Evolutionary conservation across 2,329 filamentous ascomycete species (phyloP).

Genomic region (Fusarium poae): DNA sequence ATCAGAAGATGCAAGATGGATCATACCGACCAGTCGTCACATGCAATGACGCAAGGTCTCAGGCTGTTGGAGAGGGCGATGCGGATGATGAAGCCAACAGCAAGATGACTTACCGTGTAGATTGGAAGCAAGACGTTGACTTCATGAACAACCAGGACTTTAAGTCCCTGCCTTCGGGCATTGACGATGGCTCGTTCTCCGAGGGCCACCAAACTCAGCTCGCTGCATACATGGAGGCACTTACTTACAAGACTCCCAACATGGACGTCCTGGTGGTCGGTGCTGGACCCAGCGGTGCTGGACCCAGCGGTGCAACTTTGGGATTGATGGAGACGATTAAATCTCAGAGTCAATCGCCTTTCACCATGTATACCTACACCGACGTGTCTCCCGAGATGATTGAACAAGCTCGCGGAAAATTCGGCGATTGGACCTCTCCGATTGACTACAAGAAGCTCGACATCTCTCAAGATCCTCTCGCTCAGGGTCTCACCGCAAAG

Average conservation of each 20-base stretch:
- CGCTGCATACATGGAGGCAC: not conserved
- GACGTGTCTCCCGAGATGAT: not conserved
- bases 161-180: not conserved
- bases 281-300: not conserved
- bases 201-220: not conserved
- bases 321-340: not conserved
- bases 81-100: not conserved
- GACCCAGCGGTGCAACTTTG: not conserved
- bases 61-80: slow-evolving; percentile 3
- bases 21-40: not conserved
- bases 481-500: not conserved
- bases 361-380: not conserved
- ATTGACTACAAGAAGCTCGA: slow-evolving; percentile 10
- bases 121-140: slow-evolving; percentile 8
- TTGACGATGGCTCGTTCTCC: not conserved
- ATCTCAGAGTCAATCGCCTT: not conserved
- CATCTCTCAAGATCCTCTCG: slow-evolving; percentile 8
- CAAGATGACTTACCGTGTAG: slow-evolving; percentile 7
- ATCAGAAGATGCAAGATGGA: slow-evolving; percentile 6
- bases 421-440: not conserved
- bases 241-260: slow-evolving; percentile 2
- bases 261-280: not conserved
- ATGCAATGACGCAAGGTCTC: not conserved
- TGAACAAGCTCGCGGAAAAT: not conserved
- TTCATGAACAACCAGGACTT: slow-evolving; percentile 3